Evolutionary conservation across 352 stramenopile species (phyloP).

Genomic region (Phytophthora sansomeana): DNA sequence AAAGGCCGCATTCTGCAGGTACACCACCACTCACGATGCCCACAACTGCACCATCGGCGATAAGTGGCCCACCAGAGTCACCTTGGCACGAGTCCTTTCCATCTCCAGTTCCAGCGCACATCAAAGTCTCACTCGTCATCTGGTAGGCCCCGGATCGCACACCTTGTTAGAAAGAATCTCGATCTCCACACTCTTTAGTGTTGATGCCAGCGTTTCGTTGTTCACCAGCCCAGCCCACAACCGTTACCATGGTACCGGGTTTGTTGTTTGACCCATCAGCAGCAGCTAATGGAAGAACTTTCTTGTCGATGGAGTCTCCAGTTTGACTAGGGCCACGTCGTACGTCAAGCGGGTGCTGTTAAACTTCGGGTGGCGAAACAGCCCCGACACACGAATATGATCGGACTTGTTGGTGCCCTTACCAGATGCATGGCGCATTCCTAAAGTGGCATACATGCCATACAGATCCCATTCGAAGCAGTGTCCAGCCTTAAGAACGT

Average conservation of each 20-base stretch:
- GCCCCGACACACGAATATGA: background rate
- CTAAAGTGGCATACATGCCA: background rate
- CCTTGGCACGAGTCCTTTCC: background rate
- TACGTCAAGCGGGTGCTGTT: background rate
- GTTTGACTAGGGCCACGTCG: background rate
- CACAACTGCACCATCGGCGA: background rate
- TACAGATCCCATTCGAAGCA: background rate
- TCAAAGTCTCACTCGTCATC: background rate
- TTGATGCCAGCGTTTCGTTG: background rate
- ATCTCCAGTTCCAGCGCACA: constrained; percentile 1
- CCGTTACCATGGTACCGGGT: background rate
- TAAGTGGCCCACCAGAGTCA: constrained; percentile 5
- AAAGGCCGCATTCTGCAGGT: background rate
- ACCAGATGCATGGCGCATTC: background rate
- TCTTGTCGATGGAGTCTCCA: background rate
- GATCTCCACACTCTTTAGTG: background rate
- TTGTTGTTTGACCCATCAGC: constrained; percentile 1
- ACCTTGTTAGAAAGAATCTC: background rate
- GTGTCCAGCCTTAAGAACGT: background rate
- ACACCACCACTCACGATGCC: background rate
- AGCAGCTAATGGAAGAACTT: background rate
- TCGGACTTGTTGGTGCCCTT: background rate
- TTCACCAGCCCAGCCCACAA: background rate
- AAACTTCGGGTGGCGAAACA: background rate
- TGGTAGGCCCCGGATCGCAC: background rate